Evolutionary conservation across 2,329 filamentous ascomycete genomes (phyloP), one percentile per base, ranked within the genome.

Genomic region (Drechmeria coniospora): DNA sequence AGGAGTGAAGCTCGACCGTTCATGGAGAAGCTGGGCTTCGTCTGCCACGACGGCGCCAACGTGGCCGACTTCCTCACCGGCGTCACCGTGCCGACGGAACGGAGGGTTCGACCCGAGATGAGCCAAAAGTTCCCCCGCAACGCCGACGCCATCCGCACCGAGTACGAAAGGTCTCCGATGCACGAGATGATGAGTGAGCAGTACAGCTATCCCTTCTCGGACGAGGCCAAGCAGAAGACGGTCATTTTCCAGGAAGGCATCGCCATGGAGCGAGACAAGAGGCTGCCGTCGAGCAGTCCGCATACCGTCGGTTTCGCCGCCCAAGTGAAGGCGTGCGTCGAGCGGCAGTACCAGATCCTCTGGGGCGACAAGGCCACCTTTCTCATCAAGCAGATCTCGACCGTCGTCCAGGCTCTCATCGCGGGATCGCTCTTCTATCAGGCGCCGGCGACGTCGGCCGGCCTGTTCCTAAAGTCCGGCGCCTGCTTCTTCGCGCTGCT

Each of bases 401-500:
- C 65, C 2, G 41, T 78, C 6, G 39, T 59, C 0, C 68, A 76
- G 39, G 71, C 74, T 0, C 47, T 80, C 5, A 66, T 79, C 32
- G 58, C 64, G 2, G 74, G 74, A 6, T 78, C 73, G 0, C 57
- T 79, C 4, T 80, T 80, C 49, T 80, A 79, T 49, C 61, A 73
- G 30, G 66, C 73, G 0, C 63, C 72, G 0, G 33, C 52, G 15
- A 68, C 63, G 27, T 68, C 70, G 0, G 57, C 50, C 1, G 75
- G 74, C 7, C 49, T 80, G 1, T 79, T 79, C 44, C 43, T 67
- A 38, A 77, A 77, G 39, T 61, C 63, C 0, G 76, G 74, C 28
- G 63, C 72, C 0, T 50, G 75, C 4, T 80, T 79, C 56, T 65
- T 79, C 27, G 56, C 73, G 1, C 53, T 79, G 0, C 53, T 80